A percentile compares a stretch with the other conserved stretches of the same genome.
phyloP scores from a whole-genome alignment of 2,329 filamentous ascomycete genomes.

The Monosporascus ibericus region DNA sequence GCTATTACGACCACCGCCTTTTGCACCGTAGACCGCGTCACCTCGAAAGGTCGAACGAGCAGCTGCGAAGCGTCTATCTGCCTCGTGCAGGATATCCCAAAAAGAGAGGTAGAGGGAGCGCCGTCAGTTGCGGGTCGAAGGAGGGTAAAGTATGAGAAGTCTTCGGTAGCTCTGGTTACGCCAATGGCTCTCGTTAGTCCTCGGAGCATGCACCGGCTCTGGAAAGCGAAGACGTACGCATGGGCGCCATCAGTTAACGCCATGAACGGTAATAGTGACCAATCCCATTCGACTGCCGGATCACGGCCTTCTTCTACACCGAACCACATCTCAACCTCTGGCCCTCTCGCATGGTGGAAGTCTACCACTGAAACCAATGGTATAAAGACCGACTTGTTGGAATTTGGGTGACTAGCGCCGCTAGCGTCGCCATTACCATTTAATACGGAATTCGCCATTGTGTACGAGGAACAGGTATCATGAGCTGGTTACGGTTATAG shows the following conservation, averaged over 20 bases:
- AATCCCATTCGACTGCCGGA: conserved; percentile 78
- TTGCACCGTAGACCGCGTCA: conserved; percentile 95
- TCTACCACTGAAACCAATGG: conserved; percentile 75
- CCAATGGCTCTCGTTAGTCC: conserved; percentile 9
- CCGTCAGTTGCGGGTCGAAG: conserved; percentile 53
- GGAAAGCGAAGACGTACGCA: conserved; percentile 54
- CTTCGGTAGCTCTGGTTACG: conserved; percentile 66
- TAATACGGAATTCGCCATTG: not conserved
- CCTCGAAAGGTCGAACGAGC: conserved; percentile 73
- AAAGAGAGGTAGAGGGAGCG: conserved; percentile 70
- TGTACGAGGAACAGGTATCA: not conserved
- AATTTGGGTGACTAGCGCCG: not conserved
- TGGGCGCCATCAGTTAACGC: conserved; percentile 93
- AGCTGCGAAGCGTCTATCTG: conserved; percentile 79
- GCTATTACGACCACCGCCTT: conserved; percentile 96
- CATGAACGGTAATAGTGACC: conserved; percentile 92
- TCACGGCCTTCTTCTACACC: conserved; percentile 68
- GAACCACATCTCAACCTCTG: conserved; percentile 91
- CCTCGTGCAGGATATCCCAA: conserved; percentile 91
- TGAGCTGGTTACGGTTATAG: not conserved
- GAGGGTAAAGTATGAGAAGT: conserved; percentile 98
- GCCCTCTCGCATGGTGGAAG: conserved; percentile 80
- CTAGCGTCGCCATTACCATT: not conserved
- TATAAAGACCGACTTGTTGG: conserved; percentile 38
- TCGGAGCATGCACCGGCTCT: not conserved